These are phyloP conservation scores for Trichoderma sp. DNA, from an alignment of 2,329 filamentous ascomycete genomes.

Conservation along the genomic window DNA sequence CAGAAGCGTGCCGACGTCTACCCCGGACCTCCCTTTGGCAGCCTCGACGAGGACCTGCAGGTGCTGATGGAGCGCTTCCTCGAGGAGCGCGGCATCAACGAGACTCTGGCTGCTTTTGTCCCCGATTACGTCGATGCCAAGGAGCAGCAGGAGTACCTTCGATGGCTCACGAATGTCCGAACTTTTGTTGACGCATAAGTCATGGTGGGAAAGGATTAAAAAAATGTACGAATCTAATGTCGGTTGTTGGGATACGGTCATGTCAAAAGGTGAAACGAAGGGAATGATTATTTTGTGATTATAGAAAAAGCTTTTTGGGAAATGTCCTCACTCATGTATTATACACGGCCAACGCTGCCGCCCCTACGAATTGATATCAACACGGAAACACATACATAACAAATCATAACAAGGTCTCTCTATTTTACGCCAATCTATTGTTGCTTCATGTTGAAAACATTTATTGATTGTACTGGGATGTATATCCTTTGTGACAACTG, in stretches of 20 bases:
- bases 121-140: conserved; percentile 97
- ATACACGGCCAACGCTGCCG: conserved; percentile 3
- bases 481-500: not conserved
- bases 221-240: conserved; percentile 15
- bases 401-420: not conserved
- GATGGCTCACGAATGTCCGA: conserved; percentile 88
- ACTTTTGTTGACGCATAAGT: conserved; percentile 72
- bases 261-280: conserved; percentile 10
- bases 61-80: conserved; percentile 89
- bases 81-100: conserved; percentile 90
- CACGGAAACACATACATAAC: not conserved
- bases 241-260: not conserved
- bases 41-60: conserved; percentile 95
- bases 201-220: not conserved
- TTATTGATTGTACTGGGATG: not conserved
- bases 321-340: conserved; percentile 25
- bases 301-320: conserved; percentile 18
- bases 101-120: conserved; percentile 82
- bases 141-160: conserved; percentile 96
- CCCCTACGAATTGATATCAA: not conserved
- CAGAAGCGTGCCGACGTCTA: conserved; percentile 79
- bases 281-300: conserved; percentile 5
- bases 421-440: not conserved
- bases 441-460: not conserved
- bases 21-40: conserved; percentile 88